Conservation (phyloP, 768 basidiomycete species). For the Lactarius tabidus region DNA sequence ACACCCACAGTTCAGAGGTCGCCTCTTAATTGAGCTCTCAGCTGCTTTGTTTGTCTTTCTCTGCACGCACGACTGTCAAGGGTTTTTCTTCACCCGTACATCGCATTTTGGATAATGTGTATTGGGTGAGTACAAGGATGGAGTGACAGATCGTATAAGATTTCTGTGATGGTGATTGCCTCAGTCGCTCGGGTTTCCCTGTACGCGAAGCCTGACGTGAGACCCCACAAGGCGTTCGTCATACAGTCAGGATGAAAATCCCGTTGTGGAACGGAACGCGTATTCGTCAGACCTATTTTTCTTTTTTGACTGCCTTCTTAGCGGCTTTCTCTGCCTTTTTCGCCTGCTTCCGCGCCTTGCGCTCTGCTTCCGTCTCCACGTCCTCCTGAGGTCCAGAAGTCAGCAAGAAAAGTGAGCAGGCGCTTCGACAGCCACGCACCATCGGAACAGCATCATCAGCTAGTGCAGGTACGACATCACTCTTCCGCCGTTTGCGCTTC, state of each 20-base stretch:
- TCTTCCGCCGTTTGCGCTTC: constrained; percentile 40
- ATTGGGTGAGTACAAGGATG: too few species aligned
- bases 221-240: not conserved
- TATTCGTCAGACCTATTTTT: constrained; percentile 41
- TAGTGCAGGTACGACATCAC: constrained; percentile 9
- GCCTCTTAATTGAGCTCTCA: too few species aligned
- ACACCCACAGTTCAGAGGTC: too few species aligned
- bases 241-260: too few species aligned
- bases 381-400: constrained; percentile 31
- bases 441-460: constrained; percentile 26
- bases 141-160: too few species aligned
- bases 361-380: constrained; percentile 79
- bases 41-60: too few species aligned
- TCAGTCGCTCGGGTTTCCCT: too few species aligned
- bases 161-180: too few species aligned
- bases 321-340: constrained; percentile 73
- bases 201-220: not conserved
- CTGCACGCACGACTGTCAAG: too few species aligned
- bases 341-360: constrained; percentile 75
- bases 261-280: not conserved
- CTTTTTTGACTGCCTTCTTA: constrained; percentile 51
- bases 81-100: too few species aligned
- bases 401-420: constrained; percentile 11
- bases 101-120: too few species aligned
- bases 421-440: constrained; percentile 3